Evolutionary conservation across 1,284 basidiomycete genomes (phyloP).

Genomic region (Limonomyces culmigenus): DNA sequence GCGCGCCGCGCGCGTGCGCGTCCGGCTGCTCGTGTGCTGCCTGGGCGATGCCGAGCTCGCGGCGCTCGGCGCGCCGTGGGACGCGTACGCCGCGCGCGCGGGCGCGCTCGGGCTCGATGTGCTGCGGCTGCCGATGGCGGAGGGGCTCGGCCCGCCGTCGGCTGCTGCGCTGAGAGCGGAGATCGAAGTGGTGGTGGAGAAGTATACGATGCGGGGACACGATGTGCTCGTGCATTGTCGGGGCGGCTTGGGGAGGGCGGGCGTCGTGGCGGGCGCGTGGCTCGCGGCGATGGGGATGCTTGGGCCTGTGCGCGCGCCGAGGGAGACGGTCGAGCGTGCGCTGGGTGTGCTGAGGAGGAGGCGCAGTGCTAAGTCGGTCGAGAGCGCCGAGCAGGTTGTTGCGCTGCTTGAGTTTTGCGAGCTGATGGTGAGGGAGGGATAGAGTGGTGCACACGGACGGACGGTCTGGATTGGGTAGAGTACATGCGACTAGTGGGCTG

Average conservation of each 20-base stretch:
- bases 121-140: conserved; percentile 67
- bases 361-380: conserved; percentile 74
- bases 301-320: conserved; percentile 33
- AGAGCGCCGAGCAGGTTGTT: conserved; percentile 87
- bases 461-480: too few relatives aligned
- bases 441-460: too few relatives aligned
- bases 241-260: conserved; percentile 89
- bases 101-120: conserved; percentile 28
- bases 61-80: conserved; percentile 36
- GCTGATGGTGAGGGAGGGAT: too few relatives aligned
- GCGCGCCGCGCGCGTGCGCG: conserved; percentile 49
- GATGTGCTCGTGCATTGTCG: conserved; percentile 83
- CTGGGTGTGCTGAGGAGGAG: conserved; percentile 61
- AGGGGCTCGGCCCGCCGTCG: conserved; percentile 72
- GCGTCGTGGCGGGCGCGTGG: conserved; percentile 88
- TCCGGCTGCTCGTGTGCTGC: conserved; percentile 75
- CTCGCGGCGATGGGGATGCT: conserved; percentile 82
- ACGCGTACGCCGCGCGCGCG: conserved; percentile 27
- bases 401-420: too few relatives aligned
- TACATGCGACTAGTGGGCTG: too few relatives aligned
- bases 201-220: conserved; percentile 63
- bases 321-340: conserved; percentile 37
- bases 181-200: conserved; percentile 51
- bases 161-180: conserved; percentile 49
- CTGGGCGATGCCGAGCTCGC: conserved; percentile 50